Conservation (phyloP, 495 filamentous ascomycete genomes). For the Choiromyces venosus region DNA sequence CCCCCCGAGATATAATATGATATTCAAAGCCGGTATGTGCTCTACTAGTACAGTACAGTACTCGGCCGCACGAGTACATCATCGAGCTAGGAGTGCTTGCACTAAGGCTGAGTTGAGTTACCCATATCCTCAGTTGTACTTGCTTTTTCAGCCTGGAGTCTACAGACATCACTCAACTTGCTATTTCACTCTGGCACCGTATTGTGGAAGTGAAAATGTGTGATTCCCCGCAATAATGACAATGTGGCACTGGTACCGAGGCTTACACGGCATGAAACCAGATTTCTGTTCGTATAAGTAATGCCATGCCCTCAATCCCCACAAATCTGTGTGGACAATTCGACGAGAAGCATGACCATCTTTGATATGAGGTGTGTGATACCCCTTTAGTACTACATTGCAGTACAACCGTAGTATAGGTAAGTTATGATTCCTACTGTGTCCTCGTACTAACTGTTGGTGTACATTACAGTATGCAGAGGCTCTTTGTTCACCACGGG, state of each 20-base stretch:
- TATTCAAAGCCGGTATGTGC: neutral
- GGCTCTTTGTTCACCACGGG: neutral
- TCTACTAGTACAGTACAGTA: neutral
- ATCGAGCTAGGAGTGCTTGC: neutral
- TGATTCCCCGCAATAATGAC: conserved; percentile 11
- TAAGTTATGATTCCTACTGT: neutral
- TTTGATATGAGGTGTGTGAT: neutral
- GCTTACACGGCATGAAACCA: conserved; percentile 26
- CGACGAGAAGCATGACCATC: neutral
- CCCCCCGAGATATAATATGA: neutral
- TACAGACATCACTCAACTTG: conserved; percentile 26
- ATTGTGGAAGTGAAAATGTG: conserved; percentile 13
- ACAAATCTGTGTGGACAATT: neutral
- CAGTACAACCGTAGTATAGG: neutral
- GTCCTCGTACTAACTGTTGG: neutral
- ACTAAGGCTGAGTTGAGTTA: conserved; percentile 6
- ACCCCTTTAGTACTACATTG: neutral
- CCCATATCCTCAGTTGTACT: neutral
- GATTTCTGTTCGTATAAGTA: neutral
- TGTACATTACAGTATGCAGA: neutral
- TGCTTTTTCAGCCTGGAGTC: conserved; percentile 9
- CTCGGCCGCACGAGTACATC: conserved; percentile 1
- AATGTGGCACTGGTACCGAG: conserved; percentile 22
- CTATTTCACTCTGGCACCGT: conserved; percentile 8
- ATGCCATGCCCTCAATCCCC: neutral